Evolutionary conservation across 352 stramenopile species (phyloP).

Genomic region (Globisporangium okanoganense): DNA sequence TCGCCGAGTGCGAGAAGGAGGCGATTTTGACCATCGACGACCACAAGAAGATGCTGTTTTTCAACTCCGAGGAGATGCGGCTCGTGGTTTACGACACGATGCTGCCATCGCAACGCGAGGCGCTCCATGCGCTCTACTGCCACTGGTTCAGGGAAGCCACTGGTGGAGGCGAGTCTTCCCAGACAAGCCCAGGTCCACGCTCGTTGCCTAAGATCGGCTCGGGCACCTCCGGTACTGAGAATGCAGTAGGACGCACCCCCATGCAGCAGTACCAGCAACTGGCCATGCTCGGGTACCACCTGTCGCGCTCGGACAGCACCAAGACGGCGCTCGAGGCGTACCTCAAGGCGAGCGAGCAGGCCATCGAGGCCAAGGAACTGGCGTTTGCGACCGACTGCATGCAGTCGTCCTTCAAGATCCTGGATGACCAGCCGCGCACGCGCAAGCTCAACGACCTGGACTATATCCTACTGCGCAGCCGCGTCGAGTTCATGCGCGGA

Average conservation of each 20-base stretch:
- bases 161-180: not conserved
- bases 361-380: conserved; percentile 51
- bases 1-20: conserved; percentile 24
- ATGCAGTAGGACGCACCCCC: not conserved
- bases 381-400: conserved; percentile 72
- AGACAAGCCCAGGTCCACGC: not conserved
- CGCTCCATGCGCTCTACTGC: conserved; percentile 59
- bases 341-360: conserved; percentile 51
- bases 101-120: conserved; percentile 58
- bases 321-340: conserved; percentile 59
- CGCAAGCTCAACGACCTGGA: conserved; percentile 56
- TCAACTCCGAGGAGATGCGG: conserved; percentile 64
- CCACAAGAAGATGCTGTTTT: conserved; percentile 54
- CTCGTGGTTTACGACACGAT: conserved; percentile 65
- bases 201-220: not conserved
- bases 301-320: conserved; percentile 49
- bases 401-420: conserved; percentile 65
- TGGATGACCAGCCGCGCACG: conserved; percentile 37
- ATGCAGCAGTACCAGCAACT: conserved; percentile 42
- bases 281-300: conserved; percentile 61
- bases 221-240: not conserved
- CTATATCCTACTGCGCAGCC: conserved; percentile 51
- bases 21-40: conserved; percentile 46
- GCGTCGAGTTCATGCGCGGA: conserved; percentile 72
- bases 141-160: conserved; percentile 40